These are phyloP conservation scores for Sclerotinia subarctica DNA, from an alignment of 2,329 filamentous ascomycete species.

Conservation along the genomic window DNA sequence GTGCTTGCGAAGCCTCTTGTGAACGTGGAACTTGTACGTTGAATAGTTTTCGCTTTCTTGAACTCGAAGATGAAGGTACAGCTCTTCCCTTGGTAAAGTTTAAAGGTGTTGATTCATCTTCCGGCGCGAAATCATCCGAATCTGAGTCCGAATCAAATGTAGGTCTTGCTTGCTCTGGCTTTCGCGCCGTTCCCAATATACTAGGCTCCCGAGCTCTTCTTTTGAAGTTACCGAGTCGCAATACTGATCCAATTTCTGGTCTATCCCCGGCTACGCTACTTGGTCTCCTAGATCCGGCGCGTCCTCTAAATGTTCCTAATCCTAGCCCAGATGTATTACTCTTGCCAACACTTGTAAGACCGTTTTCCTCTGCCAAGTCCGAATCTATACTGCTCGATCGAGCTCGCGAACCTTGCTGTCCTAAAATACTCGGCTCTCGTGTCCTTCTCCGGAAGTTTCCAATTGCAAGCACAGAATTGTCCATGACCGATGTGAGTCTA, in stretches of 20 bases:
- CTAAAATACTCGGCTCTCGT: slow-evolving; percentile 45
- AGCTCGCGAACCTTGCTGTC: slow-evolving; percentile 26
- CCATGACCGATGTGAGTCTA: slow-evolving; percentile 28
- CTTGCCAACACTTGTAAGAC: slow-evolving; percentile 33
- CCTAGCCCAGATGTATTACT: slow-evolving; percentile 32
- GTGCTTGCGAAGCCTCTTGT: slow-evolving; percentile 21
- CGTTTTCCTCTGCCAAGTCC: slow-evolving; percentile 33
- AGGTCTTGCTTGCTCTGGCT: slow-evolving; percentile 38
- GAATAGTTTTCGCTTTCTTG: slow-evolving; percentile 53
- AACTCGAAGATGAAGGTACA: slow-evolving; percentile 33
- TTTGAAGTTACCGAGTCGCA: slow-evolving; percentile 57
- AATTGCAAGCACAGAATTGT: slow-evolving; percentile 44
- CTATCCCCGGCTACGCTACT: slow-evolving; percentile 33
- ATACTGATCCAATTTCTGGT: slow-evolving; percentile 39
- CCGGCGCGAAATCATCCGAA: slow-evolving; percentile 54
- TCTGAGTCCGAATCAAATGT: slow-evolving; percentile 45
- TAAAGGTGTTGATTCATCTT: slow-evolving; percentile 66
- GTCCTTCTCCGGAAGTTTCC: slow-evolving; percentile 56
- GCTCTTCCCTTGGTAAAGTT: slow-evolving; percentile 44
- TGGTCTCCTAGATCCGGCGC: slow-evolving; percentile 24
- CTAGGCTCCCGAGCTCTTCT: slow-evolving; percentile 58
- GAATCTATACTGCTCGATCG: slow-evolving; percentile 39
- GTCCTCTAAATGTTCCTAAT: slow-evolving; percentile 37
- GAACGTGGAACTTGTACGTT: slow-evolving; percentile 33
- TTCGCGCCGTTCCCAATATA: slow-evolving; percentile 49